Evolutionary conservation across 2,329 filamentous ascomycete genomes (phyloP), one percentile per base, ranked within the genome.

Genomic region (Hypoxylon sp.): DNA sequence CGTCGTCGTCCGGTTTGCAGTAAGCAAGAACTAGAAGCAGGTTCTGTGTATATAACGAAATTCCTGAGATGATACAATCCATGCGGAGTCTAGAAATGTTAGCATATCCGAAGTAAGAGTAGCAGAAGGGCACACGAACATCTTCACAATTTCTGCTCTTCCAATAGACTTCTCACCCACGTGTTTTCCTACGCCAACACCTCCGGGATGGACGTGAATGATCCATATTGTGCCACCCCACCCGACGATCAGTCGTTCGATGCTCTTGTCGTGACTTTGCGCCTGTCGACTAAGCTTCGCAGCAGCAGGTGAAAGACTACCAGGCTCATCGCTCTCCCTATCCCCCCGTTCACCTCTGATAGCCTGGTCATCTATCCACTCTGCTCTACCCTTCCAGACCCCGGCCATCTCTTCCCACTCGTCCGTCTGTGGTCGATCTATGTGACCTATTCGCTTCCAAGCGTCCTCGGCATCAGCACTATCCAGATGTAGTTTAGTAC

Each of bases 141-240:
- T 93, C 76, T 96, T 96, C 61, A 92, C 87, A 72, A 98, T 94
- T 72, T 97, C 92, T 46, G 92, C 93, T 66, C 87, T 88, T 24
- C 92, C 94, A 66, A 89, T 83, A 42, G 85, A 88, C 69, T 83
- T 87, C 70, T 92, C 88, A 46, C 88, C 87, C 27, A 82, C 84
- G 68, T 88, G 79, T 69, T 86, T 90, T 26, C 86, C 89, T 42
- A 83, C 77, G 3, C 86, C 86, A 38, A 84, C 72, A n/a, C 86
- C 85, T 11, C 90, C 90, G 4, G 91, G 87, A 70, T 93, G 89
- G 15, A 99, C 89, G 73, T 97, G 89, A 51, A 99, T 88, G 48
- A 99, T 88, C 95, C 95, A 99, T 51, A 97, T 91, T 1, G 91
- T 96, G 55, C 93, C 90, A 60, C 95, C 95, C 95, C 96, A 99